A percentile compares a stretch with the other conserved stretches of the same genome.
Conservation (phyloP, 2,329 filamentous ascomycete genomes). For the Daldinia sp. region DNA sequence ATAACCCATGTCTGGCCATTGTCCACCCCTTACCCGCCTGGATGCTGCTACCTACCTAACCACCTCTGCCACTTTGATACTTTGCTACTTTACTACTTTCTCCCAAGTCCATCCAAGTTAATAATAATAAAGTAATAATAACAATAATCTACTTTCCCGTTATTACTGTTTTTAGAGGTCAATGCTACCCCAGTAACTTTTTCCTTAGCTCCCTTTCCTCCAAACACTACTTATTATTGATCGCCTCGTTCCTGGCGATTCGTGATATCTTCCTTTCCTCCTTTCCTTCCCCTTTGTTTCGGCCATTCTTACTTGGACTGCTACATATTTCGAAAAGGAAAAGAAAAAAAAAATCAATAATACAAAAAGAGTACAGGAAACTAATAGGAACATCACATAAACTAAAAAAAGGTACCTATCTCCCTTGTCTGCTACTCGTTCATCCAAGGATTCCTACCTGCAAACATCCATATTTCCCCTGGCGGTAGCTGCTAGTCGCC, state of each 20-base stretch:
- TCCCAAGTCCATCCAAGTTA: constrained; percentile 17
- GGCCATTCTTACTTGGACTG: constrained; percentile 22
- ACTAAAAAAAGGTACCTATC: constrained; percentile 25
- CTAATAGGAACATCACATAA: constrained; percentile 25
- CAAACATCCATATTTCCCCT: constrained; percentile 49
- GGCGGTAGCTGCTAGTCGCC: constrained; percentile 41
- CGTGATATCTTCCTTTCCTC: constrained; percentile 43
- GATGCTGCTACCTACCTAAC: constrained; percentile 37
- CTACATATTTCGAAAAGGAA: constrained; percentile 5
- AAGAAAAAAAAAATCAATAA: constrained; percentile 25
- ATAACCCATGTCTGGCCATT: constrained; percentile 45
- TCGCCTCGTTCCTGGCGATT: constrained; percentile 40
- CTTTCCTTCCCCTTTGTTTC: constrained; percentile 48
- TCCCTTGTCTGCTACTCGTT: constrained; percentile 46
- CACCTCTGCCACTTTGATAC: constrained; percentile 39
- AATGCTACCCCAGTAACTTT: constrained; percentile 38
- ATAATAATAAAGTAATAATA: constrained; percentile 31
- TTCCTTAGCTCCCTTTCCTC: constrained; percentile 33
- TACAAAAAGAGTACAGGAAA: constrained; percentile 19
- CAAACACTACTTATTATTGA: constrained; percentile 43
- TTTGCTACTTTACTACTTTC: constrained; percentile 38
- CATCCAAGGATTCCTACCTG: constrained; percentile 49
- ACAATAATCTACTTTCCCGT: constrained; percentile 51
- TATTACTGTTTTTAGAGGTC: constrained; percentile 48
- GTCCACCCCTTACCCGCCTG: constrained; percentile 48